phyloP scores from a whole-genome alignment of 768 basidiomycete species.

The Xerocomus spinulosus region DNA sequence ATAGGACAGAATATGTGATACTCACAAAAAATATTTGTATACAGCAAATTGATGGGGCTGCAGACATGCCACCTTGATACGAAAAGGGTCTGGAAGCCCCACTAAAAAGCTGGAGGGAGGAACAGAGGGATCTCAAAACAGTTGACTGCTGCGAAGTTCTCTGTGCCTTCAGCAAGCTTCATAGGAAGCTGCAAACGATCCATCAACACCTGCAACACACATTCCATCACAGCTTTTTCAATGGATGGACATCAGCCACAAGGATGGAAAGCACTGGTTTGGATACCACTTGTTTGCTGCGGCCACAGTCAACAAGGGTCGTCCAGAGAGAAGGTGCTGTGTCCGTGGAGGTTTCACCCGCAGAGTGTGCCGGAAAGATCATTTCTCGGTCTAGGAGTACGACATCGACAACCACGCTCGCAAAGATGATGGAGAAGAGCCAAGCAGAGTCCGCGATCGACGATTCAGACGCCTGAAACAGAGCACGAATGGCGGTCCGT shows the following conservation, averaged over 20 bases:
- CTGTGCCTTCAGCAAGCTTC: conserved; percentile 81
- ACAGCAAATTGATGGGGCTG: conserved; percentile 79
- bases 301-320: conserved; percentile 80
- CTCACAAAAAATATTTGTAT: conserved; percentile 92
- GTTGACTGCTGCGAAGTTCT: conserved; percentile 68
- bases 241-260: conserved; percentile 91
- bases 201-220: conserved; percentile 91
- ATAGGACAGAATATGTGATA: conserved; percentile 3
- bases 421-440: background rate
- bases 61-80: conserved; percentile 79
- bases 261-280: conserved; percentile 77
- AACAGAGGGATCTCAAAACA: conserved; percentile 87
- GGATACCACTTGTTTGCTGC: conserved; percentile 79
- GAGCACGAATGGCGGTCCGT: background rate
- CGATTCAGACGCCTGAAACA: background rate
- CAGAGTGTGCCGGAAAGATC: no score
- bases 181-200: conserved; percentile 77
- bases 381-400: no score
- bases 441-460: background rate
- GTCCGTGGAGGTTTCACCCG: background rate
- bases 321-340: no score
- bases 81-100: conserved; percentile 81
- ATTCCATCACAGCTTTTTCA: conserved; percentile 97
- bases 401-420: background rate
- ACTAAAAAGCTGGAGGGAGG: conserved; percentile 63